phyloP scores from a whole-genome alignment of 2,329 filamentous ascomycete genomes.

The Calonectria hongkongensis region DNA sequence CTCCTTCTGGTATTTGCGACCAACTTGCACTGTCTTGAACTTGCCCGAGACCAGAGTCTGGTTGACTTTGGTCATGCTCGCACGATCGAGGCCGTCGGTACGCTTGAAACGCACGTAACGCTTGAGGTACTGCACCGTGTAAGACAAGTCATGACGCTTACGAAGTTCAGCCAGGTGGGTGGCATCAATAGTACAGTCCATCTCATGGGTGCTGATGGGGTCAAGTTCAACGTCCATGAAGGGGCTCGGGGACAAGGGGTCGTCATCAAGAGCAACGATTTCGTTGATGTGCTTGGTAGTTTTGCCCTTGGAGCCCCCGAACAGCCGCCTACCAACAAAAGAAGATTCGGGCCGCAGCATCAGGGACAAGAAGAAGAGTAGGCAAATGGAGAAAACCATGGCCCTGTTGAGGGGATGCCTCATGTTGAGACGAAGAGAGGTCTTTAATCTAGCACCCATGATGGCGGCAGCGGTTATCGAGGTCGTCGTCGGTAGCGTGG shows the following conservation, averaged over 20 bases:
- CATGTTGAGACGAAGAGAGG: conserved; percentile 66
- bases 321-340: conserved; percentile 63
- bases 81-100: conserved; percentile 67
- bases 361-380: conserved; percentile 63
- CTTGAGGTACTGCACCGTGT: conserved; percentile 73
- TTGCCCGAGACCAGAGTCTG: conserved; percentile 69
- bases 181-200: conserved; percentile 71
- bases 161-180: conserved; percentile 67
- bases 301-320: conserved; percentile 54
- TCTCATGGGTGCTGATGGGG: conserved; percentile 56
- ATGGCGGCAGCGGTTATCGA: conserved; percentile 29
- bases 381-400: conserved; percentile 64
- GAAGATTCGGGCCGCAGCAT: conserved; percentile 65
- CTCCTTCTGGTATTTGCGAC: conserved; percentile 63
- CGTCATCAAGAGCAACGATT: conserved; percentile 33
- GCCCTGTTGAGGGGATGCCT: conserved; percentile 69
- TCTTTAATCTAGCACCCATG: conserved; percentile 64
- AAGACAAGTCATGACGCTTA: conserved; percentile 67
- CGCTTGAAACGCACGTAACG: conserved; percentile 73
- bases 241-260: conserved; percentile 45
- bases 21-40: conserved; percentile 69
- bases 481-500: neutral
- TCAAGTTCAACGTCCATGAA: conserved; percentile 41
- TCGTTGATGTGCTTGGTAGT: conserved; percentile 57
- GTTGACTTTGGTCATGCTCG: conserved; percentile 70